These are phyloP conservation scores for Didymella pomorum DNA, from an alignment of 2,329 filamentous ascomycete species.

Conservation along the genomic window DNA sequence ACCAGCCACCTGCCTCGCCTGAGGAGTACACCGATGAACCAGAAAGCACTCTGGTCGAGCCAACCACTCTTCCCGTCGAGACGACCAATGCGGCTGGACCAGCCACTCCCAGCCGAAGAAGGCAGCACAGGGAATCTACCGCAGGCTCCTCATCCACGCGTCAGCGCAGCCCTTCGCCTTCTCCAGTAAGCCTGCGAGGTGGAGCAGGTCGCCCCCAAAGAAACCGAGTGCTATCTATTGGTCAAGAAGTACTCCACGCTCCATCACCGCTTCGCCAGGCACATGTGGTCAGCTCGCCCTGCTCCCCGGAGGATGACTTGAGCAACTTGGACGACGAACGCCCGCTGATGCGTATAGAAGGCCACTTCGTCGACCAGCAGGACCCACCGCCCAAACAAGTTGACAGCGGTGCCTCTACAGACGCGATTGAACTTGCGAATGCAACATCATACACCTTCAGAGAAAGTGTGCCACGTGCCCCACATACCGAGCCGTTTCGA, in stretches of 20 bases:
- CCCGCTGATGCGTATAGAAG: slow-evolving; percentile 15
- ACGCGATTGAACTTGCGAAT: neutral
- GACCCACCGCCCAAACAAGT: neutral
- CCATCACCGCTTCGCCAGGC: slow-evolving; percentile 31
- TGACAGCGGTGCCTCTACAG: neutral
- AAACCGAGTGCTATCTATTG: slow-evolving; percentile 13
- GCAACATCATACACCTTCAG: slow-evolving; percentile 15
- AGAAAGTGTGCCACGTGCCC: slow-evolving; percentile 10
- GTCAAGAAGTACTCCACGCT: slow-evolving; percentile 19
- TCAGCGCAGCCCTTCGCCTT: slow-evolving; percentile 21
- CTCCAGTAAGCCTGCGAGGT: slow-evolving; percentile 27
- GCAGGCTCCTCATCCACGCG: slow-evolving; percentile 8
- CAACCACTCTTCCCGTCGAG: neutral
- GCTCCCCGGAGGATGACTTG: neutral
- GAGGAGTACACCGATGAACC: neutral
- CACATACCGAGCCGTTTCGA: slow-evolving; percentile 35
- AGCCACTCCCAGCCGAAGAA: slow-evolving; percentile 9
- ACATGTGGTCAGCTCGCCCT: slow-evolving; percentile 26
- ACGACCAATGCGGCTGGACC: neutral
- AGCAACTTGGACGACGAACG: neutral
- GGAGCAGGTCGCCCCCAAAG: slow-evolving; percentile 21
- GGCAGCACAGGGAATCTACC: slow-evolving; percentile 22
- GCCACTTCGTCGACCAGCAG: slow-evolving; percentile 14
- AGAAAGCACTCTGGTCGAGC: slow-evolving; percentile 1
- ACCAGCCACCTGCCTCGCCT: neutral